These are phyloP conservation scores for Cucurbita ficifolia DNA, from an alignment of 306 rosid species.

Conservation along the genomic window DNA sequence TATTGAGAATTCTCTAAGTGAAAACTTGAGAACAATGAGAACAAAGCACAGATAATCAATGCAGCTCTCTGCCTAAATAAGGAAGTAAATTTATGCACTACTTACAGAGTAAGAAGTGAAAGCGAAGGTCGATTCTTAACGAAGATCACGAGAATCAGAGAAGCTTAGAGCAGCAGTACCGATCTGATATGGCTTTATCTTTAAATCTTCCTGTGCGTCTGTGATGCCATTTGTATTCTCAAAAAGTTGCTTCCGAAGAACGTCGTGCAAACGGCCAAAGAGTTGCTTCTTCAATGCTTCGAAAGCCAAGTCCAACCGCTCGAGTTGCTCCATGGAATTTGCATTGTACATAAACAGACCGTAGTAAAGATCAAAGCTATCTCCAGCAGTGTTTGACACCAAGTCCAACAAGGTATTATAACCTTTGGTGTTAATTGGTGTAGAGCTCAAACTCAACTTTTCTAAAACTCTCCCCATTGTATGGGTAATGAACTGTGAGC, in stretches of 20 bases:
- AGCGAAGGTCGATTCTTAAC: conserved; percentile 12
- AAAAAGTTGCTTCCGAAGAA: conserved; percentile 38
- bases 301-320: conserved; percentile 48
- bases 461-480: conserved; percentile 76
- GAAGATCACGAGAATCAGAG: conserved; percentile 13
- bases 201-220: conserved; percentile 14
- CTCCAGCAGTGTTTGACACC: conserved; percentile 71
- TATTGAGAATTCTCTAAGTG: too few relatives aligned
- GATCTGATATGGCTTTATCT: conserved; percentile 20
- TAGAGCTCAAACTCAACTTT: conserved; percentile 40
- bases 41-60: neutral
- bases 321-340: conserved; percentile 72
- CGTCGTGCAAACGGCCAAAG: conserved; percentile 48
- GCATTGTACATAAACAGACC: conserved; percentile 77
- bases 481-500: conserved; percentile 81
- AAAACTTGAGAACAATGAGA: neutral
- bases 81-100: neutral
- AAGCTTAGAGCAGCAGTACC: conserved; percentile 14
- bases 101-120: conserved; percentile 14
- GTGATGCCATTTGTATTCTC: conserved; percentile 22
- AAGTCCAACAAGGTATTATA: conserved; percentile 65
- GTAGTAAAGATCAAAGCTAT: conserved; percentile 83
- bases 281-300: conserved; percentile 65
- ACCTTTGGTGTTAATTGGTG: conserved; percentile 74
- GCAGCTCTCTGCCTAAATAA: neutral